Percentiles rank a stretch among this genome's conserved stretches.
Evolutionary conservation across 2,329 filamentous ascomycete genomes (phyloP).

Genomic region (Westerdykella aurantiaca): DNA sequence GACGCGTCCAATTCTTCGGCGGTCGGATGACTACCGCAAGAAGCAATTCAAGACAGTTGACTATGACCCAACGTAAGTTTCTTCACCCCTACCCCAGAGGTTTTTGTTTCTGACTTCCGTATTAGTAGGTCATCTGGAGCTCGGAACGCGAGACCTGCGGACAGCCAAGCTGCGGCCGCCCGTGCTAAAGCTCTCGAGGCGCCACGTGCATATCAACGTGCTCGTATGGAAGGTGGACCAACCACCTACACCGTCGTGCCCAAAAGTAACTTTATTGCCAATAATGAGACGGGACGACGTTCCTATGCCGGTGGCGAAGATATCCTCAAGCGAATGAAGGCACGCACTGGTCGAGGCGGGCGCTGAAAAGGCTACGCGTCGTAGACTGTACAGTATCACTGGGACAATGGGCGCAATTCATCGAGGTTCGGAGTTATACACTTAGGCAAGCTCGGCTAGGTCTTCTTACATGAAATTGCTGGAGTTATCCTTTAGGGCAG

Average conservation of each 20-base stretch:
- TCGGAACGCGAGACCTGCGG: conserved; percentile 14
- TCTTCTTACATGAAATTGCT: too few species aligned
- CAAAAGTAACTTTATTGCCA: conserved; percentile 46
- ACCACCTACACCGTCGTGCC: conserved; percentile 59
- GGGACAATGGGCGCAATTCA: too few species aligned
- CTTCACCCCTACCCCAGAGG: conserved; percentile 3
- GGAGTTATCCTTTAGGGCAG: too few species aligned
- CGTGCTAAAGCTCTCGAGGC: conserved; percentile 49
- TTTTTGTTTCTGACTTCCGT: conserved; percentile 9
- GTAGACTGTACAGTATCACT: too few species aligned
- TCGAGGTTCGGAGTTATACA: too few species aligned
- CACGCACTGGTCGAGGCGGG: conserved; percentile 17
- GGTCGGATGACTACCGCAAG: conserved; percentile 92
- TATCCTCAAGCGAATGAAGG: conserved; percentile 18
- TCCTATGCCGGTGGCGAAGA: background rate
- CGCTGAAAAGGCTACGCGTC: background rate
- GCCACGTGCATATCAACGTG: conserved; percentile 52
- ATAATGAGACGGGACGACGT: conserved; percentile 3
- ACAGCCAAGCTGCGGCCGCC: conserved; percentile 31
- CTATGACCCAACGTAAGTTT: conserved; percentile 52
- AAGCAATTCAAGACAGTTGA: conserved; percentile 59
- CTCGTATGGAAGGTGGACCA: conserved; percentile 53
- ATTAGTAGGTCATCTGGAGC: background rate
- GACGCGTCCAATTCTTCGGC: conserved; percentile 89
- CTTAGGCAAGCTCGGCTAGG: too few species aligned